Percentiles rank a stretch among this genome's conserved stretches.
These are phyloP conservation scores for Fusarium temperatum DNA, from an alignment of 2,329 filamentous ascomycete species.

Conservation along the genomic window DNA sequence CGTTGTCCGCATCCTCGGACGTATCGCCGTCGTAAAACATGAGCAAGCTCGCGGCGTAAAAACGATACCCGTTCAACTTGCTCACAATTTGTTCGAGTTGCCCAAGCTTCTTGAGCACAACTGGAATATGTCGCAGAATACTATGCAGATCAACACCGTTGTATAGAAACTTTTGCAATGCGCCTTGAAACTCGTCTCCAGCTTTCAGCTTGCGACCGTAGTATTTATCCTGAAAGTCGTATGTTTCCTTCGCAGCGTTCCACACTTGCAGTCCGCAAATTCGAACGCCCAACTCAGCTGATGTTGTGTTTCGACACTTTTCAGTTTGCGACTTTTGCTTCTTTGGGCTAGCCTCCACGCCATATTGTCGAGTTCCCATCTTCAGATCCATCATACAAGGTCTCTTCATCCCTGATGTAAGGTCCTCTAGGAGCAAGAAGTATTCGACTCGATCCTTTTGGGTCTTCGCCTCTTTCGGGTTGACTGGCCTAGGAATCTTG, in stretches of 20 bases:
- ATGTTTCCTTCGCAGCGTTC: slow-evolving; percentile 84
- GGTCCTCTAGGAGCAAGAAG: slow-evolving; percentile 91
- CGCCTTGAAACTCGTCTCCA: slow-evolving; percentile 87
- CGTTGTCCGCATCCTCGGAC: slow-evolving; percentile 59
- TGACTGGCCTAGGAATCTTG: slow-evolving; percentile 69
- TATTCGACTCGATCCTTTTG: slow-evolving; percentile 80
- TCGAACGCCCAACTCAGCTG: slow-evolving; percentile 87
- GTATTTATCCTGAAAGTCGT: slow-evolving; percentile 98
- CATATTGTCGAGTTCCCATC: slow-evolving; percentile 98
- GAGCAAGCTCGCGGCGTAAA: slow-evolving; percentile 93
- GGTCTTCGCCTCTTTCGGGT: slow-evolving; percentile 79
- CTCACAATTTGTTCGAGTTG: slow-evolving; percentile 85
- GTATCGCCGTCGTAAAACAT: slow-evolving; percentile 95
- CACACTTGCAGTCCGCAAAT: slow-evolving; percentile 97
- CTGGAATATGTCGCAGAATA: slow-evolving; percentile 86
- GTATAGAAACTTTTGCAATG: slow-evolving; percentile 88
- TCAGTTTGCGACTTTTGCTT: slow-evolving; percentile 92
- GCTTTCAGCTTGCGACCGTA: slow-evolving; percentile 89
- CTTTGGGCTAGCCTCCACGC: slow-evolving; percentile 88
- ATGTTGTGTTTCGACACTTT: slow-evolving; percentile 93
- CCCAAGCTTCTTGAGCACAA: slow-evolving; percentile 83
- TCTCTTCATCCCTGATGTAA: slow-evolving; percentile 95
- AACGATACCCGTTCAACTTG: slow-evolving; percentile 83
- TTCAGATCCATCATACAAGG: slow-evolving; percentile 98
- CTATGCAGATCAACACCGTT: slow-evolving; percentile 85